A percentile compares a stretch with the other conserved stretches of the same genome.
phyloP scores from a whole-genome alignment of 768 basidiomycete species.

The Dictyophora rubrovolvata region DNA sequence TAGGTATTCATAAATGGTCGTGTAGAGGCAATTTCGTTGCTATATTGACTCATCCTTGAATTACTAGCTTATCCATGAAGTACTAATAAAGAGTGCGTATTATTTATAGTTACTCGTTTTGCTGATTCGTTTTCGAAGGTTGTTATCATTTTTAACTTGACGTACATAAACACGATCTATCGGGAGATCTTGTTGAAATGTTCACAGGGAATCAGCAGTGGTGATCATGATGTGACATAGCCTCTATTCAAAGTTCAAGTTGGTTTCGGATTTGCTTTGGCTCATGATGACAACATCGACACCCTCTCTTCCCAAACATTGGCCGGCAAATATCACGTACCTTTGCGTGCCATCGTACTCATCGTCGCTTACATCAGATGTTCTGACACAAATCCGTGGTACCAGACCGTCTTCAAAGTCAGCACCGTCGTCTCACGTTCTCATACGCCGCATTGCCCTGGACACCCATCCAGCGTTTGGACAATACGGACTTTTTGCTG shows the following conservation, averaged over 20 bases:
- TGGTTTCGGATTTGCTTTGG: background rate
- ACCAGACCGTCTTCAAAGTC: conserved; percentile 3
- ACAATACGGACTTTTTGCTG: conserved; percentile 74
- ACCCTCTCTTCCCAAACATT: conserved; percentile 26
- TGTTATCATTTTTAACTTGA: no score
- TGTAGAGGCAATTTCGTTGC: no score
- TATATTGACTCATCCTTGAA: background rate
- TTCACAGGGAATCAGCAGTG: no score
- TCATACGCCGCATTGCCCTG: conserved; percentile 47
- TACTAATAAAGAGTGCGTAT: no score
- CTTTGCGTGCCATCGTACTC: conserved; percentile 45
- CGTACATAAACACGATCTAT: no score
- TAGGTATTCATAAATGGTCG: no score
- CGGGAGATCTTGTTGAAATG: no score
- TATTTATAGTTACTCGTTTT: no score
- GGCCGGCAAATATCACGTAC: conserved; percentile 50
- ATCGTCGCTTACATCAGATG: conserved; percentile 38
- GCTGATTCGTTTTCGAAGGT: no score
- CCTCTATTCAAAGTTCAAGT: background rate
- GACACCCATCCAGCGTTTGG: conserved; percentile 65
- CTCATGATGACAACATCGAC: background rate
- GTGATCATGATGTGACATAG: no score
- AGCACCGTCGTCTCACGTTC: conserved; percentile 27
- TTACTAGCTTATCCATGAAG: background rate
- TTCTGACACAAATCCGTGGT: conserved; percentile 29